Evolutionary conservation across 2,329 filamentous ascomycete species (phyloP), one percentile per base, ranked within the genome.

Genomic region (Claviceps maximensis): DNA sequence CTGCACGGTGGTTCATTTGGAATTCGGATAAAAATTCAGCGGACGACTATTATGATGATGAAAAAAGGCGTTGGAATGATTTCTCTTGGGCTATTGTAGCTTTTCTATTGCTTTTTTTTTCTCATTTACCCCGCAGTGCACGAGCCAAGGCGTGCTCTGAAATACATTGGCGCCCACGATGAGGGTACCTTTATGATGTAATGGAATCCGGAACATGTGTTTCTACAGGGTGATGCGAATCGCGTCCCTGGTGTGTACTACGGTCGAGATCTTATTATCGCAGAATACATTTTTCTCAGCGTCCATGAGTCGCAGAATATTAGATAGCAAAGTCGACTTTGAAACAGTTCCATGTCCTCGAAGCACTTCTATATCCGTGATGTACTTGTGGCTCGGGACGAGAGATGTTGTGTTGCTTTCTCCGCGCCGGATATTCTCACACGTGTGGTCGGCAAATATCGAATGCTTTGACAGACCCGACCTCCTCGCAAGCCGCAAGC

Each of bases 1-100:
- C 12, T 33, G 4, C 42, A 53, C 54, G 58, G 58, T 56, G 58
- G 58, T 50, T 55, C 52, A 38, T 54, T 50, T 62, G 40, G 50
- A 56, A 47, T 62, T 58, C 54, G 45, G 56, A n/a, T 8, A 54
- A 45, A 50, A 54, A 53, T 31, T 53, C 51, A 53, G 54, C 61
- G 55, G 53, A 55, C 33, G 52, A 54, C 31, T 45, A 58, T 55
- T 55, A 60, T 59, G 60, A 62, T 62, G 54, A 64, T 60, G 59
- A 60, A 56, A 50, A 48, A 45, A 15, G 54, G 62, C 61, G 61
- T 59, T 58, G 56, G 54, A 55, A 53, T 21, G 15, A n/a, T 52
- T 59, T 59, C 55, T 54, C n/a, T n/a, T n/a, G n/a, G 23, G 41
- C 50, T 29, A 50, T 29, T 49, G 19, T 45, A 46, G 23, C 51